These are phyloP conservation scores for Dichomitus squalens DNA, from an alignment of 1,284 basidiomycete species.

Conservation along the genomic window DNA sequence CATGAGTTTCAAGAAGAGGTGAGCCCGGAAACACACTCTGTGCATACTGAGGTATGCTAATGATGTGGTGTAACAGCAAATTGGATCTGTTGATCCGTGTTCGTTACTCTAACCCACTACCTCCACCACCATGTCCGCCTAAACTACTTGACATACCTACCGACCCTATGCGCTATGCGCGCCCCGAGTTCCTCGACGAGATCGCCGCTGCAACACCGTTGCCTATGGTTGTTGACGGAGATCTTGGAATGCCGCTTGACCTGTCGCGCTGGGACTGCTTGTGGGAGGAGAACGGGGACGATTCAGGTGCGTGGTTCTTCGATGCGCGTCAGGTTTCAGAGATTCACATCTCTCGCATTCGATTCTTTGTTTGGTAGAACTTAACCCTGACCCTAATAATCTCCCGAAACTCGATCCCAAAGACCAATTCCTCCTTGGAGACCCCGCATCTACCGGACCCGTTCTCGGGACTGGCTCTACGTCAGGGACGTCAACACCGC, in stretches of 20 bases:
- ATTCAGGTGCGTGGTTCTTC: slow-evolving; percentile 54
- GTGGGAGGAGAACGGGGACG: slow-evolving; percentile 78
- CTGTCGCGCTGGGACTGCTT: slow-evolving; percentile 79
- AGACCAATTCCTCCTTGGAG: slow-evolving; percentile 70
- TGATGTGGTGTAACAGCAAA: slow-evolving; percentile 46
- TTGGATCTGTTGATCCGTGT: slow-evolving; percentile 90
- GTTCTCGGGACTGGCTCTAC: slow-evolving; percentile 32
- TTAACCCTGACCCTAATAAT: slow-evolving; percentile 69
- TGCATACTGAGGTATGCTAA: not conserved
- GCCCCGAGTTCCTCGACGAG: slow-evolving; percentile 80
- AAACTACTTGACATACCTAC: slow-evolving; percentile 90
- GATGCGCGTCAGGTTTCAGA: not conserved
- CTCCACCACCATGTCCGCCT: slow-evolving; percentile 92
- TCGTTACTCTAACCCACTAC: slow-evolving; percentile 90
- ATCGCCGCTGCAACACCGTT: slow-evolving; percentile 80
- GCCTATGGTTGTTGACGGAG: slow-evolving; percentile 93
- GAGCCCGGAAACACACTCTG: not conserved
- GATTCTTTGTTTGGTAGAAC: slow-evolving; percentile 42
- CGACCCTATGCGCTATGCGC: slow-evolving; percentile 82
- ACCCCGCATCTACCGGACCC: slow-evolving; percentile 49
- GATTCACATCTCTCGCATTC: not conserved
- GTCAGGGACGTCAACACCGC: slow-evolving; percentile 41
- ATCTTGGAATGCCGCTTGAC: slow-evolving; percentile 93
- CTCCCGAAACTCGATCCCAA: slow-evolving; percentile 69
- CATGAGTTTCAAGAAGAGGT: slow-evolving; percentile 27